Evolutionary conservation across 2,329 filamentous ascomycete genomes (phyloP), one percentile per base, ranked within the genome.

Genomic region (Paramyrothecium roridum): DNA sequence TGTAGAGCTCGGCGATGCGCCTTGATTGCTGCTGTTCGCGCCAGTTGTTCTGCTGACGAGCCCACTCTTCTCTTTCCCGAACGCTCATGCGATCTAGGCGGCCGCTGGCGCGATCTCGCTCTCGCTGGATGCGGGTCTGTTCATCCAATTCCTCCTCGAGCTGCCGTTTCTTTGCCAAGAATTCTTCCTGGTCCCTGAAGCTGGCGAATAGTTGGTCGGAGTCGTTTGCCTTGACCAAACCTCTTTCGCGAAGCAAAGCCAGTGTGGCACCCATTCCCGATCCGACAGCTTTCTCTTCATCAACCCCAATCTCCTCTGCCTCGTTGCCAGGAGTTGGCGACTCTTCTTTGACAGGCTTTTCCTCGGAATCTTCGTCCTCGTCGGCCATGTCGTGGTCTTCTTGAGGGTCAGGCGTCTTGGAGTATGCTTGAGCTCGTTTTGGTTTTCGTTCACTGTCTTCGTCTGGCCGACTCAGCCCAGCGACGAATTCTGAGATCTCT

Each of bases 401-500:
- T 3, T 70, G 65, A 6, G 66, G 60, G 19, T 65, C 65, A 13
- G 65, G 71, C 52, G 59, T 78, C 71, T 59, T 72, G 54, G 59
- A 75, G 59, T 43, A 58, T 17, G 60, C 53, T 52, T 59, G 67
- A 33, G 71, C 70, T 65, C 72, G 80, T 65, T 68, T 79, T 59
- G 65, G 81, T 73, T 71, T 89, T 75, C 67, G 81, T 16, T 80
- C 77, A 54, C 83, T 80, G 3, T 80, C 76, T 8, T 80, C 78
- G 20, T 78, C 81, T 16, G 87, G 84, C 56, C 88, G 89, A 67
- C 88, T 89, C 54, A 99, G 74, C 54, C 91, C 91, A 23, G 92
- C 89, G 30, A 99, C 89, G 64, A 99, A 99, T 65, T 96, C 93
- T 0, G 92, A 92, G 1, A 93, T 96, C 68, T 97, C 95, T 57